Evolutionary conservation across 2,329 filamentous ascomycete genomes (phyloP), one percentile per base, ranked within the genome.

Genomic region (Dactylellina leptospora): DNA sequence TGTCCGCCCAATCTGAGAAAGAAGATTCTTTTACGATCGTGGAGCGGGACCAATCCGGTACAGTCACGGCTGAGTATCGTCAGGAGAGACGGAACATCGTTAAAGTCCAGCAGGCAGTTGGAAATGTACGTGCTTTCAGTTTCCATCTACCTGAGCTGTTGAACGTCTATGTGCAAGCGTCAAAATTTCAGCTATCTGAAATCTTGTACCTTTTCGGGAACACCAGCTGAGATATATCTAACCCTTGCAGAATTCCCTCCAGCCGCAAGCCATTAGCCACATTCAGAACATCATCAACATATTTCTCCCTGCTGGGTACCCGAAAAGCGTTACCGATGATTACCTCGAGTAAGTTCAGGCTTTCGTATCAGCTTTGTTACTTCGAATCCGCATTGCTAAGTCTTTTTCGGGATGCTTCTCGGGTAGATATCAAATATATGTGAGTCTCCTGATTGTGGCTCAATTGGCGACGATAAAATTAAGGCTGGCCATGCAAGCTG

Each of bases 271-370:
- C 30, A 55, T 60, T 55, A 63, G 59, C 59, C 45, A 64, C 45
- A 60, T 64, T 45, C 72, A 75, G 54, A 56, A 28, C 11, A 74
- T 86, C 1, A 78, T 92, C 42, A 88, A 91, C 75, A 85, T 93
- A 25, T 96, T 96, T 78, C 84, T 96, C 0, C 93, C 93, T 0
- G 88, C 90, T 1, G 92, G 92, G n/a, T 97, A 89, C 79, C 93
- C 92, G 0, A 86, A 92, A 75, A 95, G 89, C 51, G 93, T 97
- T 27, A 93, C 90, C 0, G 82, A 86, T 11, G 92, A 97, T 80
- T 97, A 97, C 80, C 82, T 92, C 3, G 84, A 88, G 81, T 96
- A 86, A 79, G 88, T 84, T 76, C 83, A 23, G 30, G 33, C 20
- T 60, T 25, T 40, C 6, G 27, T 9, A 83, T n/a, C 10, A 3